phyloP scores from a whole-genome alignment of 495 filamentous ascomycete genomes.

The Lophiotrema nucula region DNA sequence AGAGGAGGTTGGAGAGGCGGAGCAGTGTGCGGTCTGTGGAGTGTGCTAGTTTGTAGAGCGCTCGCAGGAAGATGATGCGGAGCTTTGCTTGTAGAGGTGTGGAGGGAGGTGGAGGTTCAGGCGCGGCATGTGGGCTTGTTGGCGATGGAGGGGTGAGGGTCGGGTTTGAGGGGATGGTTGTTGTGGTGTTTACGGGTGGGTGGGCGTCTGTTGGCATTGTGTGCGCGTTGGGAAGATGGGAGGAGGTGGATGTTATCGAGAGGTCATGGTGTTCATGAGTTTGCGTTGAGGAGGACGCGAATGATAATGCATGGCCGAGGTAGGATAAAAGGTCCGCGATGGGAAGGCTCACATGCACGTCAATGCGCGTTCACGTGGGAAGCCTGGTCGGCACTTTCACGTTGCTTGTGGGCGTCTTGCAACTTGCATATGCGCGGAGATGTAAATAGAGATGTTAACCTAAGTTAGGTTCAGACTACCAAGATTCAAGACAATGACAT shows the following conservation, averaged over 20 bases:
- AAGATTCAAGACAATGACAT: no score
- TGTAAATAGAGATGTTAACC: no score
- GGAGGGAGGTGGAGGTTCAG: background rate
- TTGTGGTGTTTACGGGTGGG: background rate
- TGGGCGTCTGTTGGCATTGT: slow-evolving; percentile 1
- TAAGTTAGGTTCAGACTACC: no score
- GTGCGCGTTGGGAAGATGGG: background rate
- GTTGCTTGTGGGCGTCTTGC: no score
- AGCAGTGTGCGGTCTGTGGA: slow-evolving; percentile 28
- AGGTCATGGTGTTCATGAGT: background rate
- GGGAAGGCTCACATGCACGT: no score
- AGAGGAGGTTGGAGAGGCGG: slow-evolving; percentile 35
- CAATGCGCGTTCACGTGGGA: no score
- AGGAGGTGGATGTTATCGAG: background rate
- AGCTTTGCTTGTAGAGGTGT: background rate
- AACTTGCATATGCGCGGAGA: no score
- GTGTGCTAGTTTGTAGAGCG: background rate
- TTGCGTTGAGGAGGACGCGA: background rate
- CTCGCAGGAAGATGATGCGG: slow-evolving; percentile 1
- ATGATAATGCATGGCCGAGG: background rate
- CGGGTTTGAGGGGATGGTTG: background rate
- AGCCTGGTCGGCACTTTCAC: no score
- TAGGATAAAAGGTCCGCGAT: background rate
- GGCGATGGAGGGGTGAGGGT: background rate
- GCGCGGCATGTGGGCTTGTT: background rate